These are phyloP conservation scores for Pelagomonas calceolata DNA, from an alignment of 108 stramenopile genomes.

Conservation along the genomic window DNA sequence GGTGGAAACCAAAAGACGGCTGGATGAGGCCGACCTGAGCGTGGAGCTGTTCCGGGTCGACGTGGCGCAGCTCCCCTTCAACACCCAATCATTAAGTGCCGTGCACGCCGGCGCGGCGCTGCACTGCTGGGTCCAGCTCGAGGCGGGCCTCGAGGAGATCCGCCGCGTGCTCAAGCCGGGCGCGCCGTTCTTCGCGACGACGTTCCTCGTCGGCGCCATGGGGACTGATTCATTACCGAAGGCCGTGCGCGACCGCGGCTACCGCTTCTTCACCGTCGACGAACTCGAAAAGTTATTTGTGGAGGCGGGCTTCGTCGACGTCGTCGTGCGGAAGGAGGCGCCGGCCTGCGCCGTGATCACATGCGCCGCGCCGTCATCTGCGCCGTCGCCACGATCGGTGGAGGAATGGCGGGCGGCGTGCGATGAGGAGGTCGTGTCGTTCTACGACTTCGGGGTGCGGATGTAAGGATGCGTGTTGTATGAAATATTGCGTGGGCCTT, in stretches of 20 bases:
- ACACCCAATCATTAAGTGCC: slow-evolving; percentile 51
- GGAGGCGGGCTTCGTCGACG: slow-evolving; percentile 8
- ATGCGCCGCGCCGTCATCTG: too few species aligned
- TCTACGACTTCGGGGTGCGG: too few species aligned
- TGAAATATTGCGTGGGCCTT: too few species aligned
- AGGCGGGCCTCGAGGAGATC: slow-evolving; percentile 60
- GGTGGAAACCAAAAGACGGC: slow-evolving; percentile 55
- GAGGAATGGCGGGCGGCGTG: too few species aligned
- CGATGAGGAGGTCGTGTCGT: too few species aligned
- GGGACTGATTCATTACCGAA: slow-evolving; percentile 5
- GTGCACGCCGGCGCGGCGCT: slow-evolving; percentile 91
- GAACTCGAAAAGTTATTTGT: slow-evolving; percentile 5
- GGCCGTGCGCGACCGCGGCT: background rate
- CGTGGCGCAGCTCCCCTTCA: slow-evolving; percentile 72
- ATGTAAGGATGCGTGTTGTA: too few species aligned
- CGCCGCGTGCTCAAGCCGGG: slow-evolving; percentile 80
- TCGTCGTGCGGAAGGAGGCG: slow-evolving; percentile 11
- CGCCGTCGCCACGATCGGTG: too few species aligned
- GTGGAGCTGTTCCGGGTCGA: slow-evolving; percentile 77
- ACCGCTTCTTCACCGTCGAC: slow-evolving; percentile 8
- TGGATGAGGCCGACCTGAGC: slow-evolving; percentile 10
- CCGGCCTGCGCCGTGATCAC: slow-evolving; percentile 9
- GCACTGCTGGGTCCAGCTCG: slow-evolving; percentile 90
- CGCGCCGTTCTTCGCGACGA: slow-evolving; percentile 80
- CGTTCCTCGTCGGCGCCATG: slow-evolving; percentile 70